Percentiles rank a stretch among this genome's conserved stretches.
Conservation (phyloP, 225 moss, liverwort and hornwort species). For the Marchantia polymorpha region DNA sequence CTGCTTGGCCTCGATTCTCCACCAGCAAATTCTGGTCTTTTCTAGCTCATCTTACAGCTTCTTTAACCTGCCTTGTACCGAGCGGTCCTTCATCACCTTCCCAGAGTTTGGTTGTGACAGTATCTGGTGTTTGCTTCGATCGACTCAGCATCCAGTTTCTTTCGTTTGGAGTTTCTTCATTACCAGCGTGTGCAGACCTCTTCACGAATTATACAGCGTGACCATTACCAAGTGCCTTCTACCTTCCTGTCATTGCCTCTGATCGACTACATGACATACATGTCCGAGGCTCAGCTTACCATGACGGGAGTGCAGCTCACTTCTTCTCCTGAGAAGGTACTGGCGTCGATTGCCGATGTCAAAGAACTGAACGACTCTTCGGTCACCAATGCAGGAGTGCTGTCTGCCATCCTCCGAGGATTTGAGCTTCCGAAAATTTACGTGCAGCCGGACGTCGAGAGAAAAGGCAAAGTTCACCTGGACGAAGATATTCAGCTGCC, state of each 20-base stretch:
- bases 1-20: no score
- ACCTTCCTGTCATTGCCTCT: not conserved
- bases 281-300: not conserved
- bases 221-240: not conserved
- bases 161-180: not conserved
- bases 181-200: not conserved
- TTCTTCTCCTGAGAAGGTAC: not conserved
- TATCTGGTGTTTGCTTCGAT: no score
- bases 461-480: not conserved
- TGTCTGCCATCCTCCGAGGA: slow-evolving; percentile 15
- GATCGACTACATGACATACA: not conserved
- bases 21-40: not conserved
- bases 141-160: no score
- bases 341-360: slow-evolving; percentile 8
- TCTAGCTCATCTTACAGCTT: not conserved
- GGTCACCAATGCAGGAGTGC: slow-evolving; percentile 11
- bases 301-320: not conserved
- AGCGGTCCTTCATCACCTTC: no score
- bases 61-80: not conserved
- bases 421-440: slow-evolving; percentile 3
- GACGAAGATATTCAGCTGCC: slow-evolving; percentile 3
- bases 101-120: no score
- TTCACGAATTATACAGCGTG: not conserved
- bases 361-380: slow-evolving; percentile 9
- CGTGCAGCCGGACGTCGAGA: slow-evolving; percentile 17